phyloP scores from a whole-genome alignment of 176 grass and related monocot species.

The Triticum monococcum region DNA sequence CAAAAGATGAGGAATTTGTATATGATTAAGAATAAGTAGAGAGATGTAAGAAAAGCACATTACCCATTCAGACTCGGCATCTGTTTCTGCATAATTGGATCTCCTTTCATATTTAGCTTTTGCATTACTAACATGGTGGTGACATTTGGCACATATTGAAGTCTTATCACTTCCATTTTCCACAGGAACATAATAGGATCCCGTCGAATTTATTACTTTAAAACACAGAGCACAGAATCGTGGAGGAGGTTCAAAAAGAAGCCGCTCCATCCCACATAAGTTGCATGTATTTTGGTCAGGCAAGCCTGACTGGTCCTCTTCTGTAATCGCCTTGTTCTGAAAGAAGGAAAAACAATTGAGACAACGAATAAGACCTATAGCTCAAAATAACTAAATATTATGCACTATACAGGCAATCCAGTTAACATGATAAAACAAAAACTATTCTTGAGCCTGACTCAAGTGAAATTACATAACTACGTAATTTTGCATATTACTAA shows the following conservation, averaged over 20 bases:
- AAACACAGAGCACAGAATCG: slow-evolving; percentile 74
- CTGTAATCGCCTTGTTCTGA: slow-evolving; percentile 46
- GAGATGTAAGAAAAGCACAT: slow-evolving; percentile 21
- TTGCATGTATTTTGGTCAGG: slow-evolving; percentile 83
- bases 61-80: slow-evolving; percentile 98
- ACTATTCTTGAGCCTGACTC: background rate
- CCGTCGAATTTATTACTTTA: slow-evolving; percentile 71
- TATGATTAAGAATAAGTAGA: slow-evolving; percentile 16
- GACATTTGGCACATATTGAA: slow-evolving; percentile 88
- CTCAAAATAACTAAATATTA: slow-evolving; percentile 26
- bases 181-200: slow-evolving; percentile 63
- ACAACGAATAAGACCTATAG: slow-evolving; percentile 17
- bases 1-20: slow-evolving; percentile 35
- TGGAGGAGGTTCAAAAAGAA: slow-evolving; percentile 76
- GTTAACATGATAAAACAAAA: slow-evolving; percentile 17
- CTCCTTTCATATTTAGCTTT: slow-evolving; percentile 66
- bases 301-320: slow-evolving; percentile 35
- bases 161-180: slow-evolving; percentile 53
- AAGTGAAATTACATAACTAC: background rate
- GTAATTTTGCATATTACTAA: background rate
- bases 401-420: slow-evolving; percentile 8
- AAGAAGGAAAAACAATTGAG: slow-evolving; percentile 19
- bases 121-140: slow-evolving; percentile 68
- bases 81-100: slow-evolving; percentile 79
- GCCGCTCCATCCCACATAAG: slow-evolving; percentile 75